phyloP scores from a whole-genome alignment of 1,139 yeast genomes.

The Hemisphaericaspora subhashii region DNA sequence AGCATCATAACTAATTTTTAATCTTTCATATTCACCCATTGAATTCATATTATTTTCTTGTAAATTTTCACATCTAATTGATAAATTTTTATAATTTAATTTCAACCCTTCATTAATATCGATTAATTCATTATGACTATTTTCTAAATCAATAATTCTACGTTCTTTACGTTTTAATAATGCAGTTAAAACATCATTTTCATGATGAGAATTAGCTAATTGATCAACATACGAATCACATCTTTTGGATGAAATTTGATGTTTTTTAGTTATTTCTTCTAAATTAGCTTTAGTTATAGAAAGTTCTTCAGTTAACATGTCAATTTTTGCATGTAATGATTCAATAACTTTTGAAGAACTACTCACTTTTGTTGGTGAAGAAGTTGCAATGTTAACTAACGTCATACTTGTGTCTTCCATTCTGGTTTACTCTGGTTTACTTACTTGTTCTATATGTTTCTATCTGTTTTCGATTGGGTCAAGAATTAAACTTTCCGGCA shows the following conservation, averaged over 20 bases:
- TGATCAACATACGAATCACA: slow-evolving; percentile 66
- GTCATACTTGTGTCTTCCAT: background rate
- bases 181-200: slow-evolving; percentile 66
- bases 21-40: slow-evolving; percentile 55
- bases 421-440: no score
- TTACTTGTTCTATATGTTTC: no score
- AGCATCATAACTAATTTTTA: slow-evolving; percentile 64
- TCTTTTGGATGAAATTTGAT: slow-evolving; percentile 45
- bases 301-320: slow-evolving; percentile 51
- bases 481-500: no score
- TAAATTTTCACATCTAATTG: slow-evolving; percentile 48
- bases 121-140: slow-evolving; percentile 47
- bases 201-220: slow-evolving; percentile 68
- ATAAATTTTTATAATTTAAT: slow-evolving; percentile 49
- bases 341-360: slow-evolving; percentile 47
- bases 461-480: no score
- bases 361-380: background rate
- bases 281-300: slow-evolving; percentile 39
- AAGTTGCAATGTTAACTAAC: background rate
- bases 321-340: slow-evolving; percentile 54
- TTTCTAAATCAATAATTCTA: slow-evolving; percentile 60
- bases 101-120: slow-evolving; percentile 46
- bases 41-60: slow-evolving; percentile 48
- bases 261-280: slow-evolving; percentile 48
- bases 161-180: slow-evolving; percentile 64